These are phyloP conservation scores for Dissophora globulifera DNA, from an alignment of 192 early-diverging fungal species.

Conservation along the genomic window DNA sequence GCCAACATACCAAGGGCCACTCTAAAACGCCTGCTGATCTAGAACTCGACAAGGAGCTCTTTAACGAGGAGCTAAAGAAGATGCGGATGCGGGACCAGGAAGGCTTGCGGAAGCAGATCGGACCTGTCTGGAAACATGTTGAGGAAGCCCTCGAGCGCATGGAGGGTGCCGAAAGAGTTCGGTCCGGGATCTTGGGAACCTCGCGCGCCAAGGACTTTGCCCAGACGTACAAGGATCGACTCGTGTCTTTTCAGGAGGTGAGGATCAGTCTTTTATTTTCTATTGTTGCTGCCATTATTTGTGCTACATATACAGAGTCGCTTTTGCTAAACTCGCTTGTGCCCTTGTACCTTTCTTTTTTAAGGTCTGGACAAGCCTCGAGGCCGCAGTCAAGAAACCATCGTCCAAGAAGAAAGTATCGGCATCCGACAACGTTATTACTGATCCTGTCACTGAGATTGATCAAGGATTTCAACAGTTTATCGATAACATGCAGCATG, in stretches of 20 bases:
- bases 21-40: conserved; percentile 75
- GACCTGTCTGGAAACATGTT: conserved; percentile 72
- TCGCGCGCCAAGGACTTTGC: conserved; percentile 47
- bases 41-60: conserved; percentile 73
- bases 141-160: conserved; percentile 45
- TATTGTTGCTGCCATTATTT: too few relatives aligned
- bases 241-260: conserved; percentile 51
- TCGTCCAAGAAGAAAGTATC: conserved; percentile 32
- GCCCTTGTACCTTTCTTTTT: too few relatives aligned
- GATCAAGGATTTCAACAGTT: conserved; percentile 41
- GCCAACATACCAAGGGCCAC: conserved; percentile 74
- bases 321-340: too few relatives aligned
- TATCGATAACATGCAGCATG: conserved; percentile 44
- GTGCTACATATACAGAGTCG: too few relatives aligned
- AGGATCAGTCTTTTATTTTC: too few relatives aligned
- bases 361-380: conserved; percentile 43
- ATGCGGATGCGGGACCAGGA: conserved; percentile 65
- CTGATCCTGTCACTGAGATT: conserved; percentile 34
- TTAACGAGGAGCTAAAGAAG: conserved; percentile 70
- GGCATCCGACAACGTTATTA: background rate
- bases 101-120: conserved; percentile 68
- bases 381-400: conserved; percentile 29
- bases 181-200: conserved; percentile 41
- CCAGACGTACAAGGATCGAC: conserved; percentile 43
- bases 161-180: conserved; percentile 50